A percentile compares a stretch with the other conserved stretches of the same genome.
Evolutionary conservation across 441 rosid genomes (phyloP).

Genomic region (Erodium texanum): DNA sequence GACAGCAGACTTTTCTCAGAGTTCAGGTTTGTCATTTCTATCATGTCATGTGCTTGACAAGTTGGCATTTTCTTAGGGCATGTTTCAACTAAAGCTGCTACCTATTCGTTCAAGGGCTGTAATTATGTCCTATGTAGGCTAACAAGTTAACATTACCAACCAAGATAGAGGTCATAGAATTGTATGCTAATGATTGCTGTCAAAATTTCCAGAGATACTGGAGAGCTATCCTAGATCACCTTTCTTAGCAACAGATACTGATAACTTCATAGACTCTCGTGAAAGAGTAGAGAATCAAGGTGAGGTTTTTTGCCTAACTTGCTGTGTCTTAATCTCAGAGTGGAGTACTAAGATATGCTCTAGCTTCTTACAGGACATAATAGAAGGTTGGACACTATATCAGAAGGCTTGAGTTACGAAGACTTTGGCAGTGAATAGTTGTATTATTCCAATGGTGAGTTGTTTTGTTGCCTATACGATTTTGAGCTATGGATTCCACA

Average conservation of each 20-base stretch:
- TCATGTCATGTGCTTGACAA: neutral
- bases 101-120: neutral
- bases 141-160: neutral
- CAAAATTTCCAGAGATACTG: slow-evolving; percentile 48
- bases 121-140: neutral
- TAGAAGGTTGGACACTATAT: slow-evolving; percentile 71
- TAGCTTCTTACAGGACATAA: slow-evolving; percentile 48
- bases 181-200: neutral
- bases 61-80: neutral
- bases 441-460: slow-evolving; percentile 24
- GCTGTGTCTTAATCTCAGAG: slow-evolving; percentile 1
- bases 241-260: slow-evolving; percentile 55
- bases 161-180: neutral
- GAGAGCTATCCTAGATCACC: slow-evolving; percentile 83
- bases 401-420: slow-evolving; percentile 81
- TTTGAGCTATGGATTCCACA: neutral
- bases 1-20: slow-evolving; percentile 78
- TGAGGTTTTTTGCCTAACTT: slow-evolving; percentile 15
- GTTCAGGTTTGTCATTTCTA: slow-evolving; percentile 45
- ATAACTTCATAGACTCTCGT: slow-evolving; percentile 61
- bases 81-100: neutral
- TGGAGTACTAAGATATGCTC: slow-evolving; percentile 11
- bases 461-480: neutral
- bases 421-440: slow-evolving; percentile 57
- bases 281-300: slow-evolving; percentile 75